Percentiles rank a stretch among this genome's conserved stretches.
These are phyloP conservation scores for Malassezia dermatis DNA, from an alignment of 1,284 basidiomycete species.

Conservation along the genomic window DNA sequence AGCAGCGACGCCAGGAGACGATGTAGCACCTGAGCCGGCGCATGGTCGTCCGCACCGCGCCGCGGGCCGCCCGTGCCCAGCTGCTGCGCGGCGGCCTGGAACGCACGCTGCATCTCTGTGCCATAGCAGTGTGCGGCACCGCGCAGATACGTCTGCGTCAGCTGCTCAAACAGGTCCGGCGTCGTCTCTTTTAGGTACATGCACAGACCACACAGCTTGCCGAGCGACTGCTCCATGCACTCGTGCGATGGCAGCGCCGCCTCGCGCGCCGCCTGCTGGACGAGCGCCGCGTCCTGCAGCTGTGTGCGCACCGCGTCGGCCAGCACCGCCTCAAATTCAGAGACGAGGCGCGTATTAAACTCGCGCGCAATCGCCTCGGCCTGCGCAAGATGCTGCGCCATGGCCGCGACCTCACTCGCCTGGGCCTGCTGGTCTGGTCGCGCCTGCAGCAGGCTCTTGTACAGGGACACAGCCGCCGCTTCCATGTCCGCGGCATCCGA, in stretches of 20 bases:
- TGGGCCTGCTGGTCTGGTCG: slow-evolving; percentile 61
- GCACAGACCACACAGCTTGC: slow-evolving; percentile 76
- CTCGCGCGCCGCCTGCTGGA: slow-evolving; percentile 24
- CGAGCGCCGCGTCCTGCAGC: slow-evolving; percentile 22
- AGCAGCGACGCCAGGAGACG: slow-evolving; percentile 67
- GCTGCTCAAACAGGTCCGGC: slow-evolving; percentile 28
- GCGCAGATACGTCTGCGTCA: slow-evolving; percentile 35
- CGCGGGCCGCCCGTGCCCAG: slow-evolving; percentile 6
- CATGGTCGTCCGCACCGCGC: slow-evolving; percentile 4
- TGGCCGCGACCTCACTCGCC: slow-evolving; percentile 63
- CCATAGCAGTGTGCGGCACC: slow-evolving; percentile 30
- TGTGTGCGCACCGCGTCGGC: slow-evolving; percentile 48
- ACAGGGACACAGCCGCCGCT: slow-evolving; percentile 72
- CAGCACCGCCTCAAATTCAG: slow-evolving; percentile 81
- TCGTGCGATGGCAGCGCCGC: slow-evolving; percentile 33
- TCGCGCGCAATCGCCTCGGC: slow-evolving; percentile 75
- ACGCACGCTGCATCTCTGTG: slow-evolving; percentile 32
- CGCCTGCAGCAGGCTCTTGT: slow-evolving; percentile 87
- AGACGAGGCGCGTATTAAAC: slow-evolving; percentile 80
- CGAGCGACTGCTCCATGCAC: slow-evolving; percentile 65
- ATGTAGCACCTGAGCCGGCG: slow-evolving; percentile 58
- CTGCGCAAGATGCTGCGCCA: slow-evolving; percentile 69
- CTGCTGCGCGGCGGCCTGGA: slow-evolving; percentile 23
- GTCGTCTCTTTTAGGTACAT: slow-evolving; percentile 86
- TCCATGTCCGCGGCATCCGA: slow-evolving; percentile 64